Evolutionary conservation across 2,329 filamentous ascomycete species (phyloP).

Genomic region (Fusarium sp.): DNA sequence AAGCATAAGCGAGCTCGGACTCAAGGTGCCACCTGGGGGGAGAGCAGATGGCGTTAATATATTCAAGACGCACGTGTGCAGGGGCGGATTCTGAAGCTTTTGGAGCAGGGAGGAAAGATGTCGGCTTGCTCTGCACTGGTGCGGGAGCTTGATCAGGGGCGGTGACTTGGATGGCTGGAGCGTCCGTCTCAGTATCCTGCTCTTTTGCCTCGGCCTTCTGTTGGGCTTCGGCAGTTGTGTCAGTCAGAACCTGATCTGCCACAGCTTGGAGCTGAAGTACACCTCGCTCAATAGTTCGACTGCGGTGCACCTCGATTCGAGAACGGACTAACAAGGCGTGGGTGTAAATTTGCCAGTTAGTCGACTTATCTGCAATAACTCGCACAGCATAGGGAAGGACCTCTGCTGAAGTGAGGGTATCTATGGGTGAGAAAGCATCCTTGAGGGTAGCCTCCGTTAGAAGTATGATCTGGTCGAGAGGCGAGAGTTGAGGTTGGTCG

Average conservation of each 20-base stretch:
- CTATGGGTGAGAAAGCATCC: slow-evolving; percentile 84
- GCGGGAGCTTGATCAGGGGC: slow-evolving; percentile 49
- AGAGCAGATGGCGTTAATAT: slow-evolving; percentile 84
- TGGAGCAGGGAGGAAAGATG: slow-evolving; percentile 83
- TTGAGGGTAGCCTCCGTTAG: slow-evolving; percentile 89
- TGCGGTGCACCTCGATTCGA: slow-evolving; percentile 87
- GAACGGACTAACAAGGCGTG: slow-evolving; percentile 91
- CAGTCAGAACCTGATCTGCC: slow-evolving; percentile 93
- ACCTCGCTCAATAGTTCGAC: slow-evolving; percentile 87
- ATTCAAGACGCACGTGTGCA: slow-evolving; percentile 79
- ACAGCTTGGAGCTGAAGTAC: slow-evolving; percentile 94
- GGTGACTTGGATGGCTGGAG: slow-evolving; percentile 61
- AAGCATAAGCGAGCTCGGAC: slow-evolving; percentile 90
- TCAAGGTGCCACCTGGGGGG: slow-evolving; percentile 95
- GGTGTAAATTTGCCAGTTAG: slow-evolving; percentile 98
- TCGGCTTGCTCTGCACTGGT: slow-evolving; percentile 59
- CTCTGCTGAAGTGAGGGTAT: slow-evolving; percentile 91
- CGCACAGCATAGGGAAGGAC: slow-evolving; percentile 90
- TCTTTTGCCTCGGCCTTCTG: slow-evolving; percentile 44
- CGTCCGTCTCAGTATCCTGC: slow-evolving; percentile 45
- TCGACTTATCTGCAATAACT: slow-evolving; percentile 87
- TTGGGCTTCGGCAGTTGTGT: slow-evolving; percentile 66
- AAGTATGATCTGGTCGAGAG: slow-evolving; percentile 90
- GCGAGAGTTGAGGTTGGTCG: slow-evolving; percentile 81
- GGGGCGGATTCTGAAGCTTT: slow-evolving; percentile 82